Evolutionary conservation across 2,329 filamentous ascomycete species (phyloP).

Genomic region (Botrytis pseudocinerea): DNA sequence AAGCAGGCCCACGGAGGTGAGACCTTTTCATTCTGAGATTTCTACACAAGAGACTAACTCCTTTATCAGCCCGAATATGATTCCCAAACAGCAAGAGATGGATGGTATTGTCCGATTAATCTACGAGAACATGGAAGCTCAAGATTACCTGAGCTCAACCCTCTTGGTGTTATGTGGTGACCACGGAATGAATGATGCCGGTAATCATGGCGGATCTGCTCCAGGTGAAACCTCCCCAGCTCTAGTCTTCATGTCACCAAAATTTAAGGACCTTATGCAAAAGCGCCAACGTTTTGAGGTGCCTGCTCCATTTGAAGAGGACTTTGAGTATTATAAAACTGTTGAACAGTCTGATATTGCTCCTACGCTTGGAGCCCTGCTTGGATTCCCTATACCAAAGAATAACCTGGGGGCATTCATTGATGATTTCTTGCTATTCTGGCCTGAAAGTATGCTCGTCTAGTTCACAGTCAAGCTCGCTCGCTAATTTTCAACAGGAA

Average conservation of each 20-base stretch:
- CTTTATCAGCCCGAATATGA: constrained; percentile 73
- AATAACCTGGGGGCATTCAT: constrained; percentile 92
- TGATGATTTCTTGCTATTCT: constrained; percentile 74
- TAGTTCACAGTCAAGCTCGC: neutral
- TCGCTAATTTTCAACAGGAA: constrained; percentile 38
- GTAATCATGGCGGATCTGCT: constrained; percentile 93
- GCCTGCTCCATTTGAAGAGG: constrained; percentile 61
- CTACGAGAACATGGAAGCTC: constrained; percentile 70
- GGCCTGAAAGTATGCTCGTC: constrained; percentile 58
- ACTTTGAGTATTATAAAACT: constrained; percentile 80
- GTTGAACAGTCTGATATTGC: constrained; percentile 96
- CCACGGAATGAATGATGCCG: constrained; percentile 99
- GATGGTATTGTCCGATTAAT: constrained; percentile 76
- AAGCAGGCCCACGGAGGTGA: constrained; percentile 82
- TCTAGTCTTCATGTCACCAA: constrained; percentile 86
- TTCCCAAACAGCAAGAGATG: constrained; percentile 93
- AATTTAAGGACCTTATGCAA: constrained; percentile 69
- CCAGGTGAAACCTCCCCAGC: constrained; percentile 93
- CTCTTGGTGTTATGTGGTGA: constrained; percentile 87
- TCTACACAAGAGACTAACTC: constrained; percentile 27
- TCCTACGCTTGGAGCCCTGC: constrained; percentile 80
- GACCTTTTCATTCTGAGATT: neutral
- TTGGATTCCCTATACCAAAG: constrained; percentile 83
- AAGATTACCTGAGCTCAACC: constrained; percentile 72
- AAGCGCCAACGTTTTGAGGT: constrained; percentile 48